Evolutionary conservation across 1,284 basidiomycete species (phyloP).

Genomic region (Inonotus obliquus): DNA sequence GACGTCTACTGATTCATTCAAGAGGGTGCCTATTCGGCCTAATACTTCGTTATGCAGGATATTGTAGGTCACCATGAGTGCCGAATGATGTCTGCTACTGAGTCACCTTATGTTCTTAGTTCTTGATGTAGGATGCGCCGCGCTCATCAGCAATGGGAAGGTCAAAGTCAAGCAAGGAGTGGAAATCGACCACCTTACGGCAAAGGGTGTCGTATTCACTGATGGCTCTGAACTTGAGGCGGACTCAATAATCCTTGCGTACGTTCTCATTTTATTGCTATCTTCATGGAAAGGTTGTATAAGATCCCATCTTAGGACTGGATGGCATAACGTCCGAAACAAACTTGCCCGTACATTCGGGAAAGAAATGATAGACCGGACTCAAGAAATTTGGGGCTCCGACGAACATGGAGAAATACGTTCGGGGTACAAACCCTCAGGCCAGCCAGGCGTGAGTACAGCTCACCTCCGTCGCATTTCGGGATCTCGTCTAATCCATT

Average conservation of each 20-base stretch:
- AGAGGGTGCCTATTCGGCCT: no score
- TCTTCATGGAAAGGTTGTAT: background rate
- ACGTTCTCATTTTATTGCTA: background rate
- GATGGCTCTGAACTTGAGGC: conserved; percentile 31
- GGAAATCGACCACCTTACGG: conserved; percentile 27
- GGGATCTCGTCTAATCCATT: background rate
- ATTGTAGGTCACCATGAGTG: conserved; percentile 8
- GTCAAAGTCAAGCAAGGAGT: conserved; percentile 30
- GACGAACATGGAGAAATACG: conserved; percentile 27
- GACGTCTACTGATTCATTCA: background rate
- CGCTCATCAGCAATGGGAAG: conserved; percentile 28
- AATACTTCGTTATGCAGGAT: conserved; percentile 1
- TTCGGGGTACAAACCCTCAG: conserved; percentile 27
- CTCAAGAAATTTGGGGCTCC: conserved; percentile 23
- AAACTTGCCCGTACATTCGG: conserved; percentile 23
- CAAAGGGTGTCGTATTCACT: conserved; percentile 28
- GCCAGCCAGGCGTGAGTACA: conserved; percentile 30
- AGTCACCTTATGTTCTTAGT: conserved; percentile 21
- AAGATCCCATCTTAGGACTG: conserved; percentile 1
- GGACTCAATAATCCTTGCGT: conserved; percentile 30
- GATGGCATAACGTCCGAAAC: conserved; percentile 10
- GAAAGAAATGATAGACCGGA: conserved; percentile 23
- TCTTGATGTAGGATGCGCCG: conserved; percentile 39
- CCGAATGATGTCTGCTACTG: background rate
- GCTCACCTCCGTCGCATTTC: background rate